Evolutionary conservation across 177 flowering plant species (phyloP).

Genomic region (Vitis hybrid): DNA sequence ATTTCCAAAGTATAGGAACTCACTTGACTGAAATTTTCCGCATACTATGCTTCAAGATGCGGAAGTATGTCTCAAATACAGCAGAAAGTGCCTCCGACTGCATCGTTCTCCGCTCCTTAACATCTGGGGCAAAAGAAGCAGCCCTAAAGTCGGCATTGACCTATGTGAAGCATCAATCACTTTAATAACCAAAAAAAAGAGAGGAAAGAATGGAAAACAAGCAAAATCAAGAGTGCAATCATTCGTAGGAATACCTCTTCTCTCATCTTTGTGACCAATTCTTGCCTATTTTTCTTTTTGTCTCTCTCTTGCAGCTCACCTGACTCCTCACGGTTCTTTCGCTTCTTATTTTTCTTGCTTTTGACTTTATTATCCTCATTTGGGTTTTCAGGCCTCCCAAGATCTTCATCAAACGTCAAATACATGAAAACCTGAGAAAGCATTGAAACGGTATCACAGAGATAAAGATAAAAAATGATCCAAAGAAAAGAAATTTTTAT

Average conservation of each 20-base stretch:
- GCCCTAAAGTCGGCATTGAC: constrained; percentile 81
- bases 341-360: constrained; percentile 40
- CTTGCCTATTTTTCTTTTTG: constrained; percentile 59
- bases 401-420: constrained; percentile 85
- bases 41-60: constrained; percentile 69
- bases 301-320: constrained; percentile 43
- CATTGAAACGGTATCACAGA: background rate
- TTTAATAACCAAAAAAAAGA: background rate
- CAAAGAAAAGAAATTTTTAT: background rate
- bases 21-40: constrained; percentile 46
- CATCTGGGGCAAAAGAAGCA: constrained; percentile 63
- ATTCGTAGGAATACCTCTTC: constrained; percentile 62
- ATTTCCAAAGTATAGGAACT: constrained; percentile 6
- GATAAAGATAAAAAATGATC: background rate
- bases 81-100: constrained; percentile 85
- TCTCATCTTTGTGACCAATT: constrained; percentile 55
- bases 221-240: constrained; percentile 1
- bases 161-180: constrained; percentile 35
- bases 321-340: constrained; percentile 44
- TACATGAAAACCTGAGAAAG: constrained; percentile 69
- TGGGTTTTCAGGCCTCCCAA: constrained; percentile 42
- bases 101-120: constrained; percentile 52
- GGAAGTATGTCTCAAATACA: constrained; percentile 86
- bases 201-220: background rate
- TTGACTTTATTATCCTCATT: constrained; percentile 37